These are phyloP conservation scores for Clitopilus hobsonii DNA, from an alignment of 768 basidiomycete species.

Conservation along the genomic window DNA sequence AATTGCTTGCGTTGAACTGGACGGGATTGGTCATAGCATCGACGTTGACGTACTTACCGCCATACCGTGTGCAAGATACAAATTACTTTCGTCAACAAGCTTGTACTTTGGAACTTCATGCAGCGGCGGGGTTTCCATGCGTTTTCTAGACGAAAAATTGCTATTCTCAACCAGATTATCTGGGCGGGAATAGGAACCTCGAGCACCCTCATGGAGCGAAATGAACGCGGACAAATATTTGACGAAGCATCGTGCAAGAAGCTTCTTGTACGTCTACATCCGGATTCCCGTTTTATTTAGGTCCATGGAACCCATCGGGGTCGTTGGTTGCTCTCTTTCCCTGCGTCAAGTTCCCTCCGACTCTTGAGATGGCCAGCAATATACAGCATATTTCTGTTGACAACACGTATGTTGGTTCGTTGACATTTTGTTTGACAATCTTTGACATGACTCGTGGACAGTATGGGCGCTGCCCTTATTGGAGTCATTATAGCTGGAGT, in stretches of 20 bases:
- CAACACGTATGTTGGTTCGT: conserved; percentile 27
- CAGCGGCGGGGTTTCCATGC: no score
- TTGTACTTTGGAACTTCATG: no score
- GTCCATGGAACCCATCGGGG: conserved; percentile 12
- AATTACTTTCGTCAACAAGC: no score
- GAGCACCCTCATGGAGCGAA: not conserved
- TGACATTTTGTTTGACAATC: not conserved
- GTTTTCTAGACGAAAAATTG: no score
- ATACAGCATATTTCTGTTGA: conserved; percentile 19
- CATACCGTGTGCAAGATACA: no score
- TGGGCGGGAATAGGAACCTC: not conserved
- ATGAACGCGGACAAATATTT: not conserved
- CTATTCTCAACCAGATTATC: no score
- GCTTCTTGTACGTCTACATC: conserved; percentile 15
- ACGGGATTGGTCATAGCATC: no score
- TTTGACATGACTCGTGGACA: conserved; percentile 13
- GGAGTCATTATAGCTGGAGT: conserved; percentile 44
- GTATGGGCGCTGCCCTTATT: conserved; percentile 48
- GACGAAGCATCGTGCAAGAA: not conserved
- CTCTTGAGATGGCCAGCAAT: not conserved
- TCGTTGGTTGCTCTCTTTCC: conserved; percentile 13
- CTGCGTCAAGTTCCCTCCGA: conserved; percentile 4
- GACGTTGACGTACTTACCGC: no score
- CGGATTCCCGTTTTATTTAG: conserved; percentile 20
- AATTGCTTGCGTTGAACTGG: no score